Conservation (phyloP, 352 stramenopile genomes). For the Phytophthora macrochlamydospora region DNA sequence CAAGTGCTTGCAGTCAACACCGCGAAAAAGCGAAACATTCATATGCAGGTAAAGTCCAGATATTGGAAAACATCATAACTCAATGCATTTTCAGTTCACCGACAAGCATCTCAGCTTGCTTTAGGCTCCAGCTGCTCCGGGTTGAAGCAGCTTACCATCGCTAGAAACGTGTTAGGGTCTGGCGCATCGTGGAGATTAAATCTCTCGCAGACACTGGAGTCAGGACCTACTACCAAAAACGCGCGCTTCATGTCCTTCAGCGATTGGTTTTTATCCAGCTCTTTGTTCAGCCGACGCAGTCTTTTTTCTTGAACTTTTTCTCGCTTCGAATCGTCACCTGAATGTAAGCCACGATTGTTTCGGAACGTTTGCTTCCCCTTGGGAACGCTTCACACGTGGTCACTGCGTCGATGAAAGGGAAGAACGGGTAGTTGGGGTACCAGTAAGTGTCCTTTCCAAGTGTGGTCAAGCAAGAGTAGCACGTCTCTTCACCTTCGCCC, state of each 20-base stretch:
- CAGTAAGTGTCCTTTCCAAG: conserved; percentile 21
- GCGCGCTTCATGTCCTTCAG: conserved; percentile 17
- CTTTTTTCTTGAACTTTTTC: conserved; percentile 21
- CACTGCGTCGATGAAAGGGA: conserved; percentile 28
- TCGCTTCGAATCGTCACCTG: conserved; percentile 20
- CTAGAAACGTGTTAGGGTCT: conserved; percentile 9
- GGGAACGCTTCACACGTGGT: conserved; percentile 19
- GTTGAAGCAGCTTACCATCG: conserved; percentile 21
- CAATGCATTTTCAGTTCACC: background rate
- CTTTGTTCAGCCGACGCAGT: conserved; percentile 14
- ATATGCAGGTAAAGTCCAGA: background rate
- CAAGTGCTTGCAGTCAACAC: too few relatives aligned
- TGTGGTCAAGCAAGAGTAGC: conserved; percentile 16
- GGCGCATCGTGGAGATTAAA: conserved; percentile 19
- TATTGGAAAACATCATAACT: background rate
- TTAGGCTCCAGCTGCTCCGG: conserved; percentile 11
- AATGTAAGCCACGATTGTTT: conserved; percentile 22
- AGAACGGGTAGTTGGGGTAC: conserved; percentile 19
- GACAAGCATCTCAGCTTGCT: conserved; percentile 6
- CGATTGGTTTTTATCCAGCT: conserved; percentile 15
- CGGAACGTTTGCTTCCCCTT: conserved; percentile 6
- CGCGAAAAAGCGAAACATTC: background rate
- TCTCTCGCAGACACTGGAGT: conserved; percentile 11
- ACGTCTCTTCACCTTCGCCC: conserved; percentile 14
- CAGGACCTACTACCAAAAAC: conserved; percentile 19